Percentiles rank a stretch among this genome's conserved stretches.
Evolutionary conservation across 306 rosid species (phyloP).

Genomic region (Malus sylvestris): DNA sequence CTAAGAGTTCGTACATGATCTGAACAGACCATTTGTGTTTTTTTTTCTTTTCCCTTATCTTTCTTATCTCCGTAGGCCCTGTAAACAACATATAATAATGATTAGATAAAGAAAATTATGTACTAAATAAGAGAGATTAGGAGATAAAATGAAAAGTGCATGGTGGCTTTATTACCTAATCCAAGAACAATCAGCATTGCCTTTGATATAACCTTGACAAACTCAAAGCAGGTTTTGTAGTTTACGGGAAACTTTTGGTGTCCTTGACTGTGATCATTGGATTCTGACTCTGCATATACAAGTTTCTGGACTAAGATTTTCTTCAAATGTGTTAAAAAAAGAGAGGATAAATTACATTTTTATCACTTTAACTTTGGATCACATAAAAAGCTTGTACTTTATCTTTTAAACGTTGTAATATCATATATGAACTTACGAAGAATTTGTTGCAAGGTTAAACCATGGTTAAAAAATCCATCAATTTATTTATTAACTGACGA

Average conservation of each 20-base stretch:
- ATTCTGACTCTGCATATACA: not conserved
- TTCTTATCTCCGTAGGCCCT: not conserved
- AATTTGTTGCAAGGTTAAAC: too few species aligned
- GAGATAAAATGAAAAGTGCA: not conserved
- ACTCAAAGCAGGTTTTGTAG: slow-evolving; percentile 8
- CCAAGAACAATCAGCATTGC: slow-evolving; percentile 10
- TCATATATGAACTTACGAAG: too few species aligned
- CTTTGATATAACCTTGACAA: not conserved
- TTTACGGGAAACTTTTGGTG: not conserved
- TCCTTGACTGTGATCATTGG: not conserved
- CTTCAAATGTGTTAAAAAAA: too few species aligned
- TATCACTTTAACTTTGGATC: too few species aligned
- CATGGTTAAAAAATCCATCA: too few species aligned
- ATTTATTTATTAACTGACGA: too few species aligned
- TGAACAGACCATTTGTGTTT: not conserved
- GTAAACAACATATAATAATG: not conserved
- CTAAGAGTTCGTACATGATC: not conserved
- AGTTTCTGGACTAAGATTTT: too few species aligned
- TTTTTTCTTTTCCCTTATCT: not conserved
- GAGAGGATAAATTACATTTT: too few species aligned
- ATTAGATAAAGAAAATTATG: not conserved
- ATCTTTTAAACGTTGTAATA: too few species aligned
- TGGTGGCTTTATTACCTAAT: not conserved
- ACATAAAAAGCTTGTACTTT: too few species aligned
- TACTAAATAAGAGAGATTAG: not conserved